A percentile compares a stretch with the other conserved stretches of the same genome.
These are phyloP conservation scores for Wallacemonas collosoma DNA, from an alignment of 208 protist species.

Conservation along the genomic window DNA sequence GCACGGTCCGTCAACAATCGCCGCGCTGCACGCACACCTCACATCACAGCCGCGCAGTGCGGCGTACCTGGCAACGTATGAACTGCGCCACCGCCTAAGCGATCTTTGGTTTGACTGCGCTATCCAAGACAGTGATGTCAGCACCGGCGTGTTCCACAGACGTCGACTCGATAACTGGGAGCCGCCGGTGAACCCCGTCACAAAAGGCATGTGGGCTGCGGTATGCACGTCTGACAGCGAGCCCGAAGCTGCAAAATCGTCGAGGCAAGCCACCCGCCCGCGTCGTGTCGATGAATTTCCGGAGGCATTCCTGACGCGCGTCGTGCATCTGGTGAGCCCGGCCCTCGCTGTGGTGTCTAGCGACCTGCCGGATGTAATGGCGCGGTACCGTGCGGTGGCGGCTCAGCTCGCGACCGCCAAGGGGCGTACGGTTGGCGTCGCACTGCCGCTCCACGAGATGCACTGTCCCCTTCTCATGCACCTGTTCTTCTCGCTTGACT, in stretches of 20 bases:
- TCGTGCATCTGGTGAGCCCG: background rate
- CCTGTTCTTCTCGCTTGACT: constrained; percentile 27
- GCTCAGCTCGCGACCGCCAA: background rate
- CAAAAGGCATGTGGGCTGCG: constrained; percentile 19
- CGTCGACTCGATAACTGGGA: constrained; percentile 22
- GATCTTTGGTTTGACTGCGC: constrained; percentile 48
- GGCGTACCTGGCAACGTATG: constrained; percentile 33
- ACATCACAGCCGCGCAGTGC: background rate
- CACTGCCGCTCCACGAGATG: background rate
- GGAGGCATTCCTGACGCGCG: background rate
- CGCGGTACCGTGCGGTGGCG: background rate
- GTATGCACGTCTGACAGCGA: constrained; percentile 23
- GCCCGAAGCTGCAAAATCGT: background rate
- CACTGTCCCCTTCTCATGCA: background rate
- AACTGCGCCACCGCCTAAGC: constrained; percentile 42
- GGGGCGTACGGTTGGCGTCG: background rate
- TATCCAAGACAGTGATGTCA: constrained; percentile 18
- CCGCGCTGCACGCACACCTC: constrained; percentile 7
- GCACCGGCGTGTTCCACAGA: constrained; percentile 9
- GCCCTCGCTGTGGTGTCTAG: background rate
- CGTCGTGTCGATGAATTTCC: constrained; percentile 16
- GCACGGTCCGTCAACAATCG: constrained; percentile 18
- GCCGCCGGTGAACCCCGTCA: constrained; percentile 22
- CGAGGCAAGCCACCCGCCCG: background rate
- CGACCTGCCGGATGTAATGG: background rate